phyloP scores from a whole-genome alignment of 345 rosid species.

The Lagerstroemia speciosa region DNA sequence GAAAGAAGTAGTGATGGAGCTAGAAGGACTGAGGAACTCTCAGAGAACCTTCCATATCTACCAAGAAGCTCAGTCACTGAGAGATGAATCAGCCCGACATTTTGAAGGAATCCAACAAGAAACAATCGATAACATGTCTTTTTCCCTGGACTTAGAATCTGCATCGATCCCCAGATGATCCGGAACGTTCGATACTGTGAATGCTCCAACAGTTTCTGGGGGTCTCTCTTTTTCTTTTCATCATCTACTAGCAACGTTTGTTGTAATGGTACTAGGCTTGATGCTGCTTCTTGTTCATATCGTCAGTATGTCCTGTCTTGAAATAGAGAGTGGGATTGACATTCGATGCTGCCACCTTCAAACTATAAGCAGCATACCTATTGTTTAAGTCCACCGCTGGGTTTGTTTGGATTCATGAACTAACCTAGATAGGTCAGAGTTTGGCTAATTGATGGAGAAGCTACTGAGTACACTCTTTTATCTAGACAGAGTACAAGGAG shows the following conservation, averaged over 20 bases:
- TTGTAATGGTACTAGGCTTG: background rate
- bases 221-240: background rate
- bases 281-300: background rate
- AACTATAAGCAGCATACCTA: conserved; percentile 19
- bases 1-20: conserved; percentile 7
- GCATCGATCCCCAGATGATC: background rate
- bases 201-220: background rate
- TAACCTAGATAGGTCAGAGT: conserved; percentile 9
- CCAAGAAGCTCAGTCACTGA: background rate
- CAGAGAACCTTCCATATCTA: background rate
- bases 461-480: background rate
- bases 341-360: conserved; percentile 17
- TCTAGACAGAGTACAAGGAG: conserved; percentile 3
- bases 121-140: background rate
- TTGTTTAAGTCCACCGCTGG: conserved; percentile 13
- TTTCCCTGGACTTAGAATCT: background rate
- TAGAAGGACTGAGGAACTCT: conserved; percentile 9
- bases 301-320: conserved; percentile 18
- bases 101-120: background rate
- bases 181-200: background rate
- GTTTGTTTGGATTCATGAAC: conserved; percentile 7
- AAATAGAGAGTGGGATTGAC: conserved; percentile 13
- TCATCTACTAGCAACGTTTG: background rate
- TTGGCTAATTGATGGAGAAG: conserved; percentile 7
- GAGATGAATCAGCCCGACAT: background rate